A percentile compares a stretch with the other conserved stretches of the same genome.
phyloP scores from a whole-genome alignment of 2,329 filamentous ascomycete genomes.

The Pseudocercospora crystallina region DNA sequence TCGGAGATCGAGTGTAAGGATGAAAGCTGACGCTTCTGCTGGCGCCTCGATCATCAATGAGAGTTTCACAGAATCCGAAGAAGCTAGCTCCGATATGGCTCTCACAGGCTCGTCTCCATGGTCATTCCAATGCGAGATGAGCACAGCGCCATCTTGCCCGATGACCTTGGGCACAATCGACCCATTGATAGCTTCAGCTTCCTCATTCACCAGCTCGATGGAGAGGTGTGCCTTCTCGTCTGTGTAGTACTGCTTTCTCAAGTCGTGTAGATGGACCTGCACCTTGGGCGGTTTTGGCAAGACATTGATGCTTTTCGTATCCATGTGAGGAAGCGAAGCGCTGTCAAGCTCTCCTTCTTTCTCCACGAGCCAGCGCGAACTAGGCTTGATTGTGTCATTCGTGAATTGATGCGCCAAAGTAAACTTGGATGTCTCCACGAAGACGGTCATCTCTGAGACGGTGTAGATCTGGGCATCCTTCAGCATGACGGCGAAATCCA shows the following conservation, averaged over 20 bases:
- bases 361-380: constrained; percentile 16
- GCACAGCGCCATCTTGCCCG: constrained; percentile 11
- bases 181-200: constrained; percentile 74
- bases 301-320: constrained; percentile 64
- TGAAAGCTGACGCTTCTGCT: constrained; percentile 56
- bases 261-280: constrained; percentile 65
- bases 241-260: constrained; percentile 75
- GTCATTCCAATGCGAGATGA: constrained; percentile 31
- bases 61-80: constrained; percentile 14
- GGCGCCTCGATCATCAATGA: constrained; percentile 38
- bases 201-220: constrained; percentile 74
- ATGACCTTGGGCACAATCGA: constrained; percentile 59
- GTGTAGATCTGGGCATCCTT: constrained; percentile 78
- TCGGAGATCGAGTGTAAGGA: constrained; percentile 68
- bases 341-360: constrained; percentile 17
- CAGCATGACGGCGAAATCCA: constrained; percentile 70
- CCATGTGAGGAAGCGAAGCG: constrained; percentile 38
- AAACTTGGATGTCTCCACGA: constrained; percentile 65
- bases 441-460: constrained; percentile 63
- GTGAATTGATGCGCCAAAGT: constrained; percentile 65
- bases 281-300: constrained; percentile 91
- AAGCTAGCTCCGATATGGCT: constrained; percentile 9
- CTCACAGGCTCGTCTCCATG: constrained; percentile 13
- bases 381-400: constrained; percentile 12
- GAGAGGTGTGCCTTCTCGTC: constrained; percentile 71